Conservation (phyloP, 495 filamentous ascomycete species). For the Penicillium malachiteum region DNA sequence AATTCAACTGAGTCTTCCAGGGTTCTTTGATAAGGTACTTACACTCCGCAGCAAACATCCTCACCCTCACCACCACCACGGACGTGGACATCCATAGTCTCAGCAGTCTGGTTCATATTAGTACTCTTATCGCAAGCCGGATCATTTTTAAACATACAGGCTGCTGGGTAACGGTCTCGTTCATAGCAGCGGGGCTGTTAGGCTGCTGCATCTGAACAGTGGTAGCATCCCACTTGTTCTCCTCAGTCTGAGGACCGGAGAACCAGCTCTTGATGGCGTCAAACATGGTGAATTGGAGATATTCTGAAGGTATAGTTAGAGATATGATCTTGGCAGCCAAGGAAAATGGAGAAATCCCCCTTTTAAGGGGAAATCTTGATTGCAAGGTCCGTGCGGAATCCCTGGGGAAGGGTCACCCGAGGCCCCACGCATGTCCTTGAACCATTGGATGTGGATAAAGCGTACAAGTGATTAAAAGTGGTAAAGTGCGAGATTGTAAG, state of each 20-base stretch:
- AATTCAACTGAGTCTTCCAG: background rate
- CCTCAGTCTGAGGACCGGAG: slow-evolving; percentile 4
- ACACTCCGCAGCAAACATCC: slow-evolving; percentile 19
- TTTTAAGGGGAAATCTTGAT: slow-evolving; percentile 2
- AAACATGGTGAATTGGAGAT: slow-evolving; percentile 5
- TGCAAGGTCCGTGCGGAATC: background rate
- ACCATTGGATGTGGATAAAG: background rate
- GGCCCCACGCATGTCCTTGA: background rate
- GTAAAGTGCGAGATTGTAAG: background rate
- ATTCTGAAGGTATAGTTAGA: background rate
- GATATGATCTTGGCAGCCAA: slow-evolving; percentile 3
- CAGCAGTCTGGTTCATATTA: background rate
- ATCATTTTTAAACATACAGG: slow-evolving; percentile 1
- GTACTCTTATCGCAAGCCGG: background rate
- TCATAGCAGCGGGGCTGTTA: slow-evolving; percentile 11
- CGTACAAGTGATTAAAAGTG: too few relatives aligned
- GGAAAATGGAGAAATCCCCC: background rate
- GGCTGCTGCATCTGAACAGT: slow-evolving; percentile 11
- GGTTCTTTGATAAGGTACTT: slow-evolving; percentile 4
- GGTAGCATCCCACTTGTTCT: slow-evolving; percentile 13
- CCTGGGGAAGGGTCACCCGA: background rate
- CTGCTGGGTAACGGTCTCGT: slow-evolving; percentile 11
- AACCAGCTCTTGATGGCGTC: slow-evolving; percentile 7
- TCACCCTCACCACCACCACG: slow-evolving; percentile 19
- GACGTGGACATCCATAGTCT: slow-evolving; percentile 16